Evolutionary conservation across 257 asterid genomes (phyloP).

Genomic region (Mitragyna speciosa): DNA sequence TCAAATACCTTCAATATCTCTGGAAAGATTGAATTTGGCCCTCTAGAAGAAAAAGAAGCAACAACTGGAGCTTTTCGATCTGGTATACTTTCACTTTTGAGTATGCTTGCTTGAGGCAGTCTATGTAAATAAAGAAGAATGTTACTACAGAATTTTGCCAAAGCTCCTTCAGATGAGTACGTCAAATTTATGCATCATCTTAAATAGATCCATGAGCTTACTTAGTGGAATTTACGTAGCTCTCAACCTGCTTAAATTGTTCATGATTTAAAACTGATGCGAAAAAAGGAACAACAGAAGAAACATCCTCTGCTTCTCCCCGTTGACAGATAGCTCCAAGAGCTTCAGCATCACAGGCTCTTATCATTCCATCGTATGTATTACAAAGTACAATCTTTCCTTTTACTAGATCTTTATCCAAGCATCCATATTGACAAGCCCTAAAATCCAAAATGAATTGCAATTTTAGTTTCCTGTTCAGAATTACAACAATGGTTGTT

Average conservation of each 20-base stretch:
- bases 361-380: fast-evolving
- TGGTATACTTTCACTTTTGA: not conserved
- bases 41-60: too few species aligned
- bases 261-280: not conserved
- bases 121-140: not conserved
- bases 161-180: not conserved
- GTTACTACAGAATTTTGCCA: too few species aligned
- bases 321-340: not conserved
- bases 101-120: slow-evolving; percentile 5
- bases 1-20: slow-evolving; percentile 13
- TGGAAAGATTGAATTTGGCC: not conserved
- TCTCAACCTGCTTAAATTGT: not conserved
- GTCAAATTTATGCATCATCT: not conserved
- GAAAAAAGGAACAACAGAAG: not conserved
- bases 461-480: too few species aligned
- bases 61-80: not conserved
- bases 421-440: not conserved
- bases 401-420: slow-evolving; percentile 25
- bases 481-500: too few species aligned
- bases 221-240: slow-evolving; percentile 10
- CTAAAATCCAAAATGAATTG: too few species aligned
- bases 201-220: not conserved
- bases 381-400: slow-evolving; percentile 23
- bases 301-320: not conserved
- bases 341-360: not conserved